phyloP scores from a whole-genome alignment of 2,329 filamentous ascomycete species.

The Metarhizium guizhouense region DNA sequence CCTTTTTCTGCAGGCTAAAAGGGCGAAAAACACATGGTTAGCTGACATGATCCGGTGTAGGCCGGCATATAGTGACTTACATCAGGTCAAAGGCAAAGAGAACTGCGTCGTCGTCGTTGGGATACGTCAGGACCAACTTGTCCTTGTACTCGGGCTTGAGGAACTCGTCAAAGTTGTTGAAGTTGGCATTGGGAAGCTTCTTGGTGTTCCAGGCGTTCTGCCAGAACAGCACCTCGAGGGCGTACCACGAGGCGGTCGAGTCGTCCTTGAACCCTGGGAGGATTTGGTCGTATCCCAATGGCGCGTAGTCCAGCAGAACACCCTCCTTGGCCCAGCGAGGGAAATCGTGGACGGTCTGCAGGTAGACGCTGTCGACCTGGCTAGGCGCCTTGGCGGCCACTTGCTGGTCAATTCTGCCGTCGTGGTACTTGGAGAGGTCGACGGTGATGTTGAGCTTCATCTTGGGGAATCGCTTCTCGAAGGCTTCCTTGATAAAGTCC shows the following conservation, averaged over 20 bases:
- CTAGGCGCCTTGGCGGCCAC: conserved; percentile 27
- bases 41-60: too few relatives aligned
- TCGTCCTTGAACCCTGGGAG: conserved; percentile 31
- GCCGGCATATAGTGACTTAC: conserved; percentile 17
- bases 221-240: conserved; percentile 29
- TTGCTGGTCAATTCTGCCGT: conserved; percentile 35
- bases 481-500: conserved; percentile 29
- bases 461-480: conserved; percentile 37
- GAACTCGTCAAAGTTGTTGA: conserved; percentile 32
- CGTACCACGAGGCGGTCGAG: conserved; percentile 31
- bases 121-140: conserved; percentile 45
- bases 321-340: conserved; percentile 40
- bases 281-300: conserved; percentile 34
- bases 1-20: conserved; percentile 27
- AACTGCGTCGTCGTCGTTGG: conserved; percentile 49
- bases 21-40: not conserved
- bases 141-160: conserved; percentile 41
- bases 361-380: conserved; percentile 33
- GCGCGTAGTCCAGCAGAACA: conserved; percentile 39
- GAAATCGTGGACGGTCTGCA: conserved; percentile 44
- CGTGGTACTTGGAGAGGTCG: conserved; percentile 47
- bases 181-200: conserved; percentile 21
- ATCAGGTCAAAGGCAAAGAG: conserved; percentile 40
- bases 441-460: conserved; percentile 44
- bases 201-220: conserved; percentile 26